A percentile compares a stretch with the other conserved stretches of the same genome.
These are phyloP conservation scores for Pyrenochaeta sp. DNA, from an alignment of 2,329 filamentous ascomycete species.

Conservation along the genomic window DNA sequence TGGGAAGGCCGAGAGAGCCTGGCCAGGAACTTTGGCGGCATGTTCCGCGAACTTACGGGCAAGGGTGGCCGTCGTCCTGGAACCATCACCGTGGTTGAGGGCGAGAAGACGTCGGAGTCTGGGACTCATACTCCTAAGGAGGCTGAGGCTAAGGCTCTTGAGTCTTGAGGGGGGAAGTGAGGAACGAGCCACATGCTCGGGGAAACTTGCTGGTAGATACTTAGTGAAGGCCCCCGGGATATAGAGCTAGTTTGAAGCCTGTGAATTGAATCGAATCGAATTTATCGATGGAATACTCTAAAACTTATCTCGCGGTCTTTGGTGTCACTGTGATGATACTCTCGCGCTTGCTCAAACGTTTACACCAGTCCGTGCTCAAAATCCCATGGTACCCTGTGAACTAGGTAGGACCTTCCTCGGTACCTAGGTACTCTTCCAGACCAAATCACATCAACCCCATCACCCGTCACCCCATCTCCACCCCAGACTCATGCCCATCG, in stretches of 20 bases:
- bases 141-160: slow-evolving; percentile 18
- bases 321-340: no score
- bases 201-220: no score
- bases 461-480: not conserved
- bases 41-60: slow-evolving; percentile 37
- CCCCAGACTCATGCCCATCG: not conserved
- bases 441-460: not conserved
- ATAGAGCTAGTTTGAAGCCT: no score
- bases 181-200: no score
- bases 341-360: no score
- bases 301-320: no score
- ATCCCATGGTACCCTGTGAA: no score
- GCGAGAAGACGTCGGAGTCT: slow-evolving; percentile 20
- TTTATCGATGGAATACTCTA: no score
- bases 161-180: slow-evolving; percentile 8
- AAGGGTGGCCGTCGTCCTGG: slow-evolving; percentile 19
- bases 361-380: no score
- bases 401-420: no score
- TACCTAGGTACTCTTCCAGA: not conserved
- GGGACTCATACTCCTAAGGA: slow-evolving; percentile 32
- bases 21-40: slow-evolving; percentile 31
- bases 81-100: slow-evolving; percentile 21
- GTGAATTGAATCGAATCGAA: no score
- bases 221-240: no score
- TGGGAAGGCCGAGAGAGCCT: slow-evolving; percentile 65